These are phyloP conservation scores for Candida vaughaniae DNA, from an alignment of 805 yeast genomes.

Conservation along the genomic window DNA sequence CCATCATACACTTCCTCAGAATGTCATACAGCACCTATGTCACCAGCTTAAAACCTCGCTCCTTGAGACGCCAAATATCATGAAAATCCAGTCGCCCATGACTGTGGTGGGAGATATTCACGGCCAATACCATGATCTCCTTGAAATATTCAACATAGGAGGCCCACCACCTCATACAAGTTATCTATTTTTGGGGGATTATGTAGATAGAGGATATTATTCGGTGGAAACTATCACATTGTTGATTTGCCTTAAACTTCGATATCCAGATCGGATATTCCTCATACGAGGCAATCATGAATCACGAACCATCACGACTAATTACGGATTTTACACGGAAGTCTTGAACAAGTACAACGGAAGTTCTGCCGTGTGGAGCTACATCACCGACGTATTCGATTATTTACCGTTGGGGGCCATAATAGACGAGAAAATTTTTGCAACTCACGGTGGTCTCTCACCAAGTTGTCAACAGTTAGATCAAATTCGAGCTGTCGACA, in stretches of 20 bases:
- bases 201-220: slow-evolving; percentile 93
- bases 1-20: slow-evolving; percentile 42
- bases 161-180: slow-evolving; percentile 93
- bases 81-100: slow-evolving; percentile 79
- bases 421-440: slow-evolving; percentile 84
- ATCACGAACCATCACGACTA: slow-evolving; percentile 93
- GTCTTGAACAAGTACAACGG: slow-evolving; percentile 86
- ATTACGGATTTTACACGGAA: slow-evolving; percentile 95
- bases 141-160: slow-evolving; percentile 91
- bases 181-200: slow-evolving; percentile 90
- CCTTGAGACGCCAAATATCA: slow-evolving; percentile 80
- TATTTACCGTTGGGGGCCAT: slow-evolving; percentile 85
- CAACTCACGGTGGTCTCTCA: slow-evolving; percentile 95
- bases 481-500: slow-evolving; percentile 84
- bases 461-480: slow-evolving; percentile 94
- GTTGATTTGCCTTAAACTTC: slow-evolving; percentile 74
- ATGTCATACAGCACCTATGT: slow-evolving; percentile 49
- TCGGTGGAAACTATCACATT: slow-evolving; percentile 90
- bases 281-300: slow-evolving; percentile 95
- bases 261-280: slow-evolving; percentile 83
- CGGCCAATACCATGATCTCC: slow-evolving; percentile 91
- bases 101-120: slow-evolving; percentile 98
- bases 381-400: slow-evolving; percentile 91
- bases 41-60: slow-evolving; percentile 80
- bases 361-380: slow-evolving; percentile 72